Evolutionary conservation across 2,329 filamentous ascomycete genomes (phyloP), one percentile per base, ranked within the genome.

Genomic region (Anisogramma anomala): DNA sequence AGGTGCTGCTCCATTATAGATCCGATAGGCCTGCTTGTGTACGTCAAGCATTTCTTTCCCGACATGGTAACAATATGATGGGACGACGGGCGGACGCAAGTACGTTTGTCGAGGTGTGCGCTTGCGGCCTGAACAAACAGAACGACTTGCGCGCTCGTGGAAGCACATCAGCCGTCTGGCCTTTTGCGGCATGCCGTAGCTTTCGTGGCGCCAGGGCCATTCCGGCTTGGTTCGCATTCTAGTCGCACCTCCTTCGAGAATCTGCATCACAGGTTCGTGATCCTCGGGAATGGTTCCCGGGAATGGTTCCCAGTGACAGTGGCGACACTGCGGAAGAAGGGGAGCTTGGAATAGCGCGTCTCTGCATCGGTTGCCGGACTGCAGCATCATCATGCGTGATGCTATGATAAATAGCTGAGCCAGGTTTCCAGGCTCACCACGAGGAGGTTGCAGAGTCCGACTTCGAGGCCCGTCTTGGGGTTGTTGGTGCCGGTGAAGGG

Each of bases 351-450:
- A 18, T 10, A 23, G 18, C 32, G 43, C 35, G 40, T 40, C 36
- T 39, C 40, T 43, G 35, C n/a, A 34, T 40, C 36, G 40, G 33
- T 35, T 42, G n/a, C 43, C 39, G 32, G 32, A 45, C 13, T 33
- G 19, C 31, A 15, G 39, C 35, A 25, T 25, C 6, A 15, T n/a
- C 14, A 18, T 30, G 22, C 23, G 2, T 18, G 23, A 14, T 15
- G 13, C 6, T 25, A 18, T 19, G n/a, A 14, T 4, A 3, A 11
- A 6, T 11, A 7, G 17, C 15, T 6, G 25, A n/a, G 30, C 22
- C 42, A 45, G 42, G 39, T 45, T 45, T 34, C 42, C 42, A 38
- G 39, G 39, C 42, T 41, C 37, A 45, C 42, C 42, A 22, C 42
- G 20, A 38, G 42, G 42, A 45, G 42, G 42, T 36, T 38, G 27